Evolutionary conservation across 2,329 filamentous ascomycete species (phyloP), one percentile per base, ranked within the genome.

Genomic region (Penicillium aurantiogriseum): DNA sequence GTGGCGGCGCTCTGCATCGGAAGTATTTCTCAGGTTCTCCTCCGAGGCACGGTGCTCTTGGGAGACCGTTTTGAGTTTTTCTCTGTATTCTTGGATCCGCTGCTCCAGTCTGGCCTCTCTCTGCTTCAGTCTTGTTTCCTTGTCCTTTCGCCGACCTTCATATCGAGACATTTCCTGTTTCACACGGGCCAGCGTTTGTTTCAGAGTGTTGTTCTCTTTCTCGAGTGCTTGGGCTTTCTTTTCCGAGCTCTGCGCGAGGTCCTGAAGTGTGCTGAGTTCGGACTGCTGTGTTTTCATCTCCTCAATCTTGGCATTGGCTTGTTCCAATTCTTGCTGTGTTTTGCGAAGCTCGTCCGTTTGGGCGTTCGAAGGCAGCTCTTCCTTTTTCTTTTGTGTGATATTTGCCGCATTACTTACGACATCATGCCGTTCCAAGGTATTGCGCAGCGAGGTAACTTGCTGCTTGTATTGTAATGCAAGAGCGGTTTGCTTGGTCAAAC

Each of bases 401-500:
- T 67, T 60, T 23, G 61, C 59, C 9, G 63, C 63, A 23, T 69
- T 69, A 35, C 56, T 61, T 4, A 78, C 65, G n/a, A 77, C 70
- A 5, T 74, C 74, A 57, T 77, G 74, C 36, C 66, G 65, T 57
- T 77, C 74, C 23, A 78, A 67, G 8, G 67, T 60, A 53, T 70
- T 72, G 54, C 76, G 74, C 38, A 77, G 54, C 29, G 65, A 66
- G 29, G 69, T 70, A 13, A 72, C 76, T 52, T 76, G 76, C 48
- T 78, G 74, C 60, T 78, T 79, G 57, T 79, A 77, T 50, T 77
- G 72, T 49, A 79, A 61, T 7, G 76, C 75, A 23, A 77, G 65
- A n/a, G 76, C 71, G 4, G 77, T 79, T 61, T 79, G 76, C 58
- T 74, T 74, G 36, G 74, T 73, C 43, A 79, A 68, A 52, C 78